Conservation (phyloP, 495 filamentous ascomycete species). For the Venustampulla echinocandica region DNA sequence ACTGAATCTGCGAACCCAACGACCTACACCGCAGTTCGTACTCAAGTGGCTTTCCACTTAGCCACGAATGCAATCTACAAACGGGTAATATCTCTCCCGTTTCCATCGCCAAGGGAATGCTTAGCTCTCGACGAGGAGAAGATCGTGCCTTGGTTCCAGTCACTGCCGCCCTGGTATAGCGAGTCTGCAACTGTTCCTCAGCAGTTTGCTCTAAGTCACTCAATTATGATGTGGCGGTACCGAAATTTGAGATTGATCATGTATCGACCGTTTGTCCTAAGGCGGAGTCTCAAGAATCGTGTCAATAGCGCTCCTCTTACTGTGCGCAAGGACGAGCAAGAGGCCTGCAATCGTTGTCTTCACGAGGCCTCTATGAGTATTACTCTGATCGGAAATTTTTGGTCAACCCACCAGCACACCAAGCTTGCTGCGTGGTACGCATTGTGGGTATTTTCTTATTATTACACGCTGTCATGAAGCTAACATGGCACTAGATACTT, state of each 20-base stretch:
- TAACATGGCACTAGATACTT: slow-evolving; percentile 32
- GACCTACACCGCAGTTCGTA: slow-evolving; percentile 40
- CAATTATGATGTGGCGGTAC: slow-evolving; percentile 38
- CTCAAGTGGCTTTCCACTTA: slow-evolving; percentile 41
- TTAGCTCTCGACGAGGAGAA: slow-evolving; percentile 34
- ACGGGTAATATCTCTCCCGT: slow-evolving; percentile 43
- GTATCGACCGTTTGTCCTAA: slow-evolving; percentile 43
- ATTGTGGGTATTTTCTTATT: not conserved
- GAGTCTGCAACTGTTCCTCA: slow-evolving; percentile 29
- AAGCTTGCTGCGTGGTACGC: slow-evolving; percentile 3
- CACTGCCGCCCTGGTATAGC: slow-evolving; percentile 35
- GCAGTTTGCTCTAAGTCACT: slow-evolving; percentile 33
- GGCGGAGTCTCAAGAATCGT: slow-evolving; percentile 9
- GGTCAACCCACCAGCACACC: not conserved
- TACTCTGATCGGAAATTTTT: not conserved
- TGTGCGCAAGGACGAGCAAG: not conserved
- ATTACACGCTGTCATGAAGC: not conserved
- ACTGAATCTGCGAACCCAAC: slow-evolving; percentile 36
- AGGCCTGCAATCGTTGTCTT: slow-evolving; percentile 1
- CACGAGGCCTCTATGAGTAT: not conserved
- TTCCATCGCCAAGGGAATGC: slow-evolving; percentile 39
- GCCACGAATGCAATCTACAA: slow-evolving; percentile 43
- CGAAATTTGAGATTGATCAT: slow-evolving; percentile 46
- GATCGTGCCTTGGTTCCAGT: slow-evolving; percentile 40
- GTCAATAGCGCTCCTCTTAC: too few relatives aligned